Evolutionary conservation across 176 grass and related monocot genomes (phyloP), one percentile per base, ranked within the genome.

Genomic region (Carex pumila): DNA sequence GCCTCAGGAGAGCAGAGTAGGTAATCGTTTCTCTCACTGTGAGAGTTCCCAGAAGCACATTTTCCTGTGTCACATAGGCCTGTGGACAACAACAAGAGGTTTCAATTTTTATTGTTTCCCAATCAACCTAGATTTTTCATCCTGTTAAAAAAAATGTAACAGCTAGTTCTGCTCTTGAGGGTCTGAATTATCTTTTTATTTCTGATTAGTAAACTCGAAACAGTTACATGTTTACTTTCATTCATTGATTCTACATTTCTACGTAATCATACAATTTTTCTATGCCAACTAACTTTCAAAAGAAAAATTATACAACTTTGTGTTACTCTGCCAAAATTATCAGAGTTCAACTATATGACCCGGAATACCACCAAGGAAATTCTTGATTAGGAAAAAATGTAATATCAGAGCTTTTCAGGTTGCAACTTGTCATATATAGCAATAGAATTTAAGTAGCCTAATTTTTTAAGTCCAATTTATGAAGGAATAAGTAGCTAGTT

Each of bases 1-100:
- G 85, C 71, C 97, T 89, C 13, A 99, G 81, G 18, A 92, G 81
- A 4, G 93, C 97, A 2, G 97, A 99, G 81, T 99, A 99, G 21
- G 90, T 92, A 7, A 99, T 75, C 3, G 93, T 94, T 87, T 99
- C 97, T 2, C 93, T 79, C 11, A 99, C 97, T 0, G 97, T 99
- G 37, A 99, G 84, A 2, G 97, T 99, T 4, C 97, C 93, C 50
- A 99, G 91, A 36, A 95, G 71, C 37, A 92, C 89, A 80, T 96
- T 99, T 80, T 99, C 97, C 77, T 99, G 97, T 5, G 93, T 99
- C 81, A 99, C 97, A 5, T 99, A 99, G 1, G 97, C 97, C 97
- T 99, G 81, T 18, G 3, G 3, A 81, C 15, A 21, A 41, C 36
- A 39, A 47, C 7, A 80, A 37, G 9, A 63, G 34, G 50, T 77